phyloP scores from a whole-genome alignment of 2,329 filamentous ascomycete genomes.

The Hypoxylon sp. region DNA sequence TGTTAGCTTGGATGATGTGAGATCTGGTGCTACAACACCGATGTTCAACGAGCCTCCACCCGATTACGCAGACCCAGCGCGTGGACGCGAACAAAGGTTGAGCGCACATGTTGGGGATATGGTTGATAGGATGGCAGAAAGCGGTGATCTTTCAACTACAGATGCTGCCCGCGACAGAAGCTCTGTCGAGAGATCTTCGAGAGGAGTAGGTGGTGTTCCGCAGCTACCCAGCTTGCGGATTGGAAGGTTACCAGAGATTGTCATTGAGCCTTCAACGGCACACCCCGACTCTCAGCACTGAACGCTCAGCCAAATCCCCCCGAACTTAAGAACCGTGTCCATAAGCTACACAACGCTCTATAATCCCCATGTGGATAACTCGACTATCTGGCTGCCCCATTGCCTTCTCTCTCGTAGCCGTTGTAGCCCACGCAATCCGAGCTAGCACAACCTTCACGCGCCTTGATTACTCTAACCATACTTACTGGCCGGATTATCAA shows the following conservation, averaged over 20 bases:
- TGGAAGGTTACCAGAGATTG: conserved; percentile 65
- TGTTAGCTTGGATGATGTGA: conserved; percentile 57
- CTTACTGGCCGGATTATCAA: conserved; percentile 4
- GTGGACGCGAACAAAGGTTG: conserved; percentile 49
- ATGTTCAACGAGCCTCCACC: conserved; percentile 62
- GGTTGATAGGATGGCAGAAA: conserved; percentile 40
- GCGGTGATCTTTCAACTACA: conserved; percentile 42
- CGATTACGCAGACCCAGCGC: conserved; percentile 59
- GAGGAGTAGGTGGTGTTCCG: conserved; percentile 56
- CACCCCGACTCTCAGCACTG: conserved; percentile 43
- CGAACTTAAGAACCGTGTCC: not conserved
- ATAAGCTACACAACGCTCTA: not conserved
- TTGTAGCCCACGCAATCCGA: not conserved
- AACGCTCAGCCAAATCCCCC: not conserved
- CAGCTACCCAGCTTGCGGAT: conserved; percentile 67
- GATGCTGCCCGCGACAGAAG: conserved; percentile 30
- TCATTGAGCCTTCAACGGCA: conserved; percentile 66
- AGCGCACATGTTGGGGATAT: conserved; percentile 51
- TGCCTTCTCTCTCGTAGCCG: not conserved
- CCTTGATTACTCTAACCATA: not conserved
- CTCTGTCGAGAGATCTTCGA: conserved; percentile 46
- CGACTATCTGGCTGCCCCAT: not conserved
- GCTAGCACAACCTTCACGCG: not conserved
- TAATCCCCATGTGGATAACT: not conserved
- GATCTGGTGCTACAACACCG: conserved; percentile 56